Conservation (phyloP, 352 stramenopile species). For the Globisporangium okanoganense region DNA sequence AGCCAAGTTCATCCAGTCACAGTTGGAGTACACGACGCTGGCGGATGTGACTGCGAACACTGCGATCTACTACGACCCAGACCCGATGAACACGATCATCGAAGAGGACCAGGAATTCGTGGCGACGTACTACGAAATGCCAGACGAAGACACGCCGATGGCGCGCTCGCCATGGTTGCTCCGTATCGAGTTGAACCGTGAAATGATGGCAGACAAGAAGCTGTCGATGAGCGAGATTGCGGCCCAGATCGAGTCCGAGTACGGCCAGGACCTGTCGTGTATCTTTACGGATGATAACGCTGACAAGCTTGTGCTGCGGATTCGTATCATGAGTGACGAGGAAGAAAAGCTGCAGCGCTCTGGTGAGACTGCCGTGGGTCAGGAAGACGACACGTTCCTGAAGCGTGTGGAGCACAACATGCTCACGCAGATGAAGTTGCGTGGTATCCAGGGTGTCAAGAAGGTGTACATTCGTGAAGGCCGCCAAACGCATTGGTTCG, state of each 20-base stretch:
- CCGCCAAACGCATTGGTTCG: conserved; percentile 94
- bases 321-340: conserved; percentile 96
- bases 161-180: conserved; percentile 96
- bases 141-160: conserved; percentile 94
- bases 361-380: conserved; percentile 80
- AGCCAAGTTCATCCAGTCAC: conserved; percentile 90
- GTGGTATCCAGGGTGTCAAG: conserved; percentile 96
- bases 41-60: conserved; percentile 95
- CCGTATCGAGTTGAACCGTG: conserved; percentile 97
- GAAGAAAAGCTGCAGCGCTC: conserved; percentile 83
- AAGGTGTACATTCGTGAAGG: conserved; percentile 98
- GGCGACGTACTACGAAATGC: conserved; percentile 97
- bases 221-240: conserved; percentile 97
- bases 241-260: conserved; percentile 93
- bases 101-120: conserved; percentile 97
- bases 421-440: conserved; percentile 95
- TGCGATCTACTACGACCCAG: conserved; percentile 99
- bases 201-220: conserved; percentile 97
- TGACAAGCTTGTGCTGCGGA: conserved; percentile 95
- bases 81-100: conserved; percentile 96
- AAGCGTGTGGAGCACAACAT: conserved; percentile 98
- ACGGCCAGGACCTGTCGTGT: conserved; percentile 94
- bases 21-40: conserved; percentile 97
- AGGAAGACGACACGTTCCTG: conserved; percentile 95
- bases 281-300: conserved; percentile 98